These are phyloP conservation scores for Ophiostoma angusticollis DNA, from an alignment of 2,329 filamentous ascomycete genomes.

Conservation along the genomic window DNA sequence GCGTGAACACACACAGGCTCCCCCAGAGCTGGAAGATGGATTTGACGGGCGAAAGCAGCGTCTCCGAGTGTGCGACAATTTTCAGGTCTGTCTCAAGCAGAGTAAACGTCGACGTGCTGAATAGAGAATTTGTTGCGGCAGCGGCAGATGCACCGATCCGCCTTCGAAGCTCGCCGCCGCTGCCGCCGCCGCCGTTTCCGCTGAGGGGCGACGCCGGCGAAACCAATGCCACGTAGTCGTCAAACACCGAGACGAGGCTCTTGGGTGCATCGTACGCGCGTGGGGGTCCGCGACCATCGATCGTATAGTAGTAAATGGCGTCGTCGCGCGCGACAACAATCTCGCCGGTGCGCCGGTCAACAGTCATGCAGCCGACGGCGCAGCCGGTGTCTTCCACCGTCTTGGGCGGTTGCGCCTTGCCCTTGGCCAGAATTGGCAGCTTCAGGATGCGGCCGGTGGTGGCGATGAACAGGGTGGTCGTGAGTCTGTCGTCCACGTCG, in stretches of 20 bases:
- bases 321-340: conserved; percentile 89
- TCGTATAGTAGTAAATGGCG: conserved; percentile 85
- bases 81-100: conserved; percentile 85
- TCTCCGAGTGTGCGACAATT: conserved; percentile 80
- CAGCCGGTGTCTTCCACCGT: conserved; percentile 84
- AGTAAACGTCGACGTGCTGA: conserved; percentile 79
- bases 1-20: conserved; percentile 76
- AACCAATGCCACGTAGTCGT: conserved; percentile 76
- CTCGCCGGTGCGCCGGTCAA: conserved; percentile 67
- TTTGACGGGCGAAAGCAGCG: conserved; percentile 67
- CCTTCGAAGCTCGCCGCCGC: conserved; percentile 34
- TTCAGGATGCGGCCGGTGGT: conserved; percentile 83
- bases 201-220: conserved; percentile 51
- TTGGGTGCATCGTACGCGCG: conserved; percentile 89
- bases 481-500: conserved; percentile 43
- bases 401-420: conserved; percentile 78
- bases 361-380: conserved; percentile 86
- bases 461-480: conserved; percentile 79
- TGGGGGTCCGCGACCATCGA: conserved; percentile 73
- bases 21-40: conserved; percentile 80
- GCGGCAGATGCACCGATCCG: conserved; percentile 61
- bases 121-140: conserved; percentile 60
- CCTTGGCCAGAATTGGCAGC: conserved; percentile 72
- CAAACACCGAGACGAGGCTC: conserved; percentile 63
- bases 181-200: background rate